Evolutionary conservation across 768 basidiomycete species (phyloP).

Genomic region (Calvatia gigantea): DNA sequence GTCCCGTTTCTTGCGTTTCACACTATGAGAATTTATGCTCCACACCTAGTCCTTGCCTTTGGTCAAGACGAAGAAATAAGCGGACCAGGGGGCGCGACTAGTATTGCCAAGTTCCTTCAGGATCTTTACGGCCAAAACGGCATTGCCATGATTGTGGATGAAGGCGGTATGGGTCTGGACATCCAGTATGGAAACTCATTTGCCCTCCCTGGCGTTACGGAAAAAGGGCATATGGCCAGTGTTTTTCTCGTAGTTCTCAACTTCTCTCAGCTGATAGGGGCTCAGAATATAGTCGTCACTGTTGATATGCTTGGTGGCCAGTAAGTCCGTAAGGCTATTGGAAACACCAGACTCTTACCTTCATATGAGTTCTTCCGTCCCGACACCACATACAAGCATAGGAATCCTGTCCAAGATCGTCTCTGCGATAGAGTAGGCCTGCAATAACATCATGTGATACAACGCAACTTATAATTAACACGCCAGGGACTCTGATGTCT

Average conservation of each 20-base stretch:
- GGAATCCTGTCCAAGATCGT: constrained; percentile 30
- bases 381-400: constrained; percentile 25
- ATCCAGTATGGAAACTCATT: constrained; percentile 21
- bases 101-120: constrained; percentile 22
- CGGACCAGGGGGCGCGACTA: constrained; percentile 25
- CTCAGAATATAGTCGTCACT: constrained; percentile 24
- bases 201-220: constrained; percentile 28
- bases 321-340: constrained; percentile 15
- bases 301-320: constrained; percentile 30
- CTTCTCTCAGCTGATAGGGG: background rate
- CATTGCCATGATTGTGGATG: constrained; percentile 30
- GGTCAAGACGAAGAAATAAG: constrained; percentile 32
- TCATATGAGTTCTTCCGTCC: constrained; percentile 24
- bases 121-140: constrained; percentile 22
- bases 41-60: constrained; percentile 29
- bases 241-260: background rate
- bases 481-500: constrained; percentile 23
- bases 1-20: background rate
- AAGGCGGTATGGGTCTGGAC: constrained; percentile 27
- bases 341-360: background rate
- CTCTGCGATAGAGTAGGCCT: constrained; percentile 23
- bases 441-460: too few relatives aligned
- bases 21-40: too few relatives aligned
- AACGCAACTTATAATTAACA: background rate
- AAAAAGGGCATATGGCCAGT: constrained; percentile 27